Conservation (phyloP, 176 grass and related monocot species). For the Aegilops sharonensis region DNA sequence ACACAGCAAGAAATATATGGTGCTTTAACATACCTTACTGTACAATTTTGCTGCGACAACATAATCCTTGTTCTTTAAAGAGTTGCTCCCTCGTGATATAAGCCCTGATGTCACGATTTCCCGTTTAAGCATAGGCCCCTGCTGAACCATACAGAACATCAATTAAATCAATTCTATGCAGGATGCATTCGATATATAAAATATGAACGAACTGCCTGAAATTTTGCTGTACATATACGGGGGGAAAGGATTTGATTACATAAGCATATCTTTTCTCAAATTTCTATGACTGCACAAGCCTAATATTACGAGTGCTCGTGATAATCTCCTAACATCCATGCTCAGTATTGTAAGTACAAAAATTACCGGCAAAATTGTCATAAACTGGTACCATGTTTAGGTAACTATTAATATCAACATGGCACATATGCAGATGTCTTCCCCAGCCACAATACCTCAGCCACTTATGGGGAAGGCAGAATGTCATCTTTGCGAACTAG, state of each 20-base stretch:
- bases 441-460: neutral
- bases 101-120: neutral
- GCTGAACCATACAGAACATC: constrained; percentile 7
- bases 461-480: too few species aligned
- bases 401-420: neutral
- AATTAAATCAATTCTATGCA: constrained; percentile 9
- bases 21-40: constrained; percentile 17
- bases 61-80: constrained; percentile 26
- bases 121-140: neutral
- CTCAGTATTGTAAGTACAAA: neutral
- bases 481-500: too few species aligned
- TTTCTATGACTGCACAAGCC: constrained; percentile 4
- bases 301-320: neutral
- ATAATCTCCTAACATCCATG: neutral
- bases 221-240: neutral
- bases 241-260: neutral
- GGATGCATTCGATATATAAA: neutral
- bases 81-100: constrained; percentile 9
- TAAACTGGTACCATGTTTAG: neutral
- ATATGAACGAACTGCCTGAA: neutral
- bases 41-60: constrained; percentile 22
- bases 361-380: neutral
- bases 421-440: neutral
- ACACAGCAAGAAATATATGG: neutral
- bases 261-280: neutral